These are phyloP conservation scores for Phytophthora podocarpi DNA, from an alignment of 352 stramenopile genomes.

Conservation along the genomic window DNA sequence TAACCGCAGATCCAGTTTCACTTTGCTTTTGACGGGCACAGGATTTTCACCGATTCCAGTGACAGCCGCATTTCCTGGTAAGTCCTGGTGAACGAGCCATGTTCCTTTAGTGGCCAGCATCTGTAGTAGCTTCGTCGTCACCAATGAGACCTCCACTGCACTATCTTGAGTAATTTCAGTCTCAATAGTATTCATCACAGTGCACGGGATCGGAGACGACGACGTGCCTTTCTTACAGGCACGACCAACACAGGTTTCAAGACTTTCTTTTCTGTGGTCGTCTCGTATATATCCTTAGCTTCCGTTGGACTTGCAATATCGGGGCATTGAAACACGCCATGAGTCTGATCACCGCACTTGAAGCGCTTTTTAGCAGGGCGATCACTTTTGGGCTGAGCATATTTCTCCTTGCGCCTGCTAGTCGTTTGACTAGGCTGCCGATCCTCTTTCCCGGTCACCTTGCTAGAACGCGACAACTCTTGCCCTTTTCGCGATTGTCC, in stretches of 20 bases:
- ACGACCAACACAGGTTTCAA: conserved; percentile 17
- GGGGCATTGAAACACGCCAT: conserved; percentile 13
- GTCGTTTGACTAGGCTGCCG: too few relatives aligned
- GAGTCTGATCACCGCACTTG: conserved; percentile 12
- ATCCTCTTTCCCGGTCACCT: too few relatives aligned
- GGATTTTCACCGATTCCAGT: conserved; percentile 7
- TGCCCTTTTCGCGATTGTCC: too few relatives aligned
- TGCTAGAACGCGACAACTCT: neutral
- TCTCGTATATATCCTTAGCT: conserved; percentile 11
- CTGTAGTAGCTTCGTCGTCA: conserved; percentile 14
- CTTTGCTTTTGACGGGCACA: conserved; percentile 15
- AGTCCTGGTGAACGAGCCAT: neutral
- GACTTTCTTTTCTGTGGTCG: neutral
- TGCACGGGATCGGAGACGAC: neutral
- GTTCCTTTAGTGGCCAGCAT: neutral
- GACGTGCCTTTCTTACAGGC: neutral
- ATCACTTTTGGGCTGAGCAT: too few relatives aligned
- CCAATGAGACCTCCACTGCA: conserved; percentile 11
- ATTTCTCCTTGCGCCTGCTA: too few relatives aligned
- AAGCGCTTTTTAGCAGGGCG: conserved; percentile 16
- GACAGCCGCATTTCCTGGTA: neutral
- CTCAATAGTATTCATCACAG: conserved; percentile 4
- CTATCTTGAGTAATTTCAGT: conserved; percentile 10
- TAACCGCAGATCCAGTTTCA: conserved; percentile 11
- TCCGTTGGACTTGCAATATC: neutral